Conservation (phyloP, 371 early-diverging fungal species). For the Smittium culicis region DNA sequence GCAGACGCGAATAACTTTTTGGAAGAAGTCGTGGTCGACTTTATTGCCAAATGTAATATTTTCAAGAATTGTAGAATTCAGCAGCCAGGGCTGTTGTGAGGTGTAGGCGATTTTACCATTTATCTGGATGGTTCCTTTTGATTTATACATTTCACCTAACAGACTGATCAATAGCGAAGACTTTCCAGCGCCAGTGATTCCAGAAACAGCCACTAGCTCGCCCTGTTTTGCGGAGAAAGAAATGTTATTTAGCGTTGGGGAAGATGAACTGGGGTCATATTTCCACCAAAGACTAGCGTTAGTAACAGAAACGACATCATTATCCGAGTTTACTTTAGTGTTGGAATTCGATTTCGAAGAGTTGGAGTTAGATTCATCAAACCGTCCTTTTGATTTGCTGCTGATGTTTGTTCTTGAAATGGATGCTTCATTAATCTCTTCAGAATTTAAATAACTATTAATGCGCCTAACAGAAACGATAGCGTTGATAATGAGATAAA, state of each 20-base stretch:
- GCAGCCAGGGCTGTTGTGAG: constrained; percentile 38
- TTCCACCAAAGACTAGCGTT: constrained; percentile 31
- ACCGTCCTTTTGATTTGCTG: constrained; percentile 16
- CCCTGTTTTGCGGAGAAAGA: constrained; percentile 43
- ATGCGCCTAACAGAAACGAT: constrained; percentile 64
- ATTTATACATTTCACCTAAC: constrained; percentile 77
- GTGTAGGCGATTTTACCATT: constrained; percentile 41
- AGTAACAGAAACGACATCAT: not conserved
- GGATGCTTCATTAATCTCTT: constrained; percentile 44
- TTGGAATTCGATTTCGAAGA: constrained; percentile 58
- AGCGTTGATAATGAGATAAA: constrained; percentile 48
- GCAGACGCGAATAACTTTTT: constrained; percentile 27
- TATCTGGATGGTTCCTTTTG: not conserved
- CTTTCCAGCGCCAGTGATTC: constrained; percentile 83
- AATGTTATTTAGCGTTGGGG: constrained; percentile 40
- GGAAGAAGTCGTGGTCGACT: constrained; percentile 31
- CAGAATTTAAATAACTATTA: constrained; percentile 46
- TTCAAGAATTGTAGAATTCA: constrained; percentile 36
- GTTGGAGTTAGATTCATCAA: constrained; percentile 19
- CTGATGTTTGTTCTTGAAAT: constrained; percentile 38
- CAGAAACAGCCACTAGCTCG: constrained; percentile 62
- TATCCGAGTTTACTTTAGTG: constrained; percentile 17
- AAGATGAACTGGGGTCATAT: constrained; percentile 17
- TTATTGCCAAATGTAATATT: constrained; percentile 44
- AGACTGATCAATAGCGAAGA: constrained; percentile 68